Evolutionary conservation across 108 stramenopile genomes (phyloP), one percentile per base, ranked within the genome.

Genomic region (Mayamaea pseudoterrestris): DNA sequence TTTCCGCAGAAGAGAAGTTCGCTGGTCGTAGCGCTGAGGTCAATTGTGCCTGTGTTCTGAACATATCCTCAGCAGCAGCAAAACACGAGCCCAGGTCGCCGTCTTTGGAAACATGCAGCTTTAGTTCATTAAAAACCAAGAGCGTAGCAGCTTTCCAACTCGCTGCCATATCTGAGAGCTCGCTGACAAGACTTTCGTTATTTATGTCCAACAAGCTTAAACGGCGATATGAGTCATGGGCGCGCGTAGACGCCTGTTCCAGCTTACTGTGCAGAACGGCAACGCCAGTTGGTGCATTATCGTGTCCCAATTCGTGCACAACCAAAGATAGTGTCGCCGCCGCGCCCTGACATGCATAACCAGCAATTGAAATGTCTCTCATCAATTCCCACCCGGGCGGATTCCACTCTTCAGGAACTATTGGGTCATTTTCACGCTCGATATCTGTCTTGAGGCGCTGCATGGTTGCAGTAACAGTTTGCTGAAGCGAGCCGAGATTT

Each of bases 381-480:
- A 84, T 64, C 2, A 79, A 58, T 27, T 71, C 64, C 51, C 65
- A 60, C 1, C 71, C 78, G 0, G 88, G 78, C n/a, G 88, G 83
- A 27, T 71, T 76, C 88, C 88, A 90, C 36, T 78, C 66, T 36
- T 46, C 47, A 27, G 88, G 73, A 16, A 89, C 58, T 7, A 84
- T 51, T 8, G 55, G 12, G 27, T 65, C 64, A 5, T 74, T 81
- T 21, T 73, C 66, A 18, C 61, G 63, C 35, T 81, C 77, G 31
- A 72, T 71, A 28, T 76, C 63, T 32, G 74, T 53, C 21, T 76
- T 63, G 26, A 90, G 35, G 6, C 69, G 63, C 31, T 77, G 71
- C 50, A 65, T 72, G 4, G 80, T 69, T 25, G 39, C 71, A 3
- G 50, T 39, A 20, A 71, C 59, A 7, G 69, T 65, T 47, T 80